A percentile compares a stretch with the other conserved stretches of the same genome.
Conservation (phyloP, 2,329 filamentous ascomycete species). For the Diaporthe ampelina region DNA sequence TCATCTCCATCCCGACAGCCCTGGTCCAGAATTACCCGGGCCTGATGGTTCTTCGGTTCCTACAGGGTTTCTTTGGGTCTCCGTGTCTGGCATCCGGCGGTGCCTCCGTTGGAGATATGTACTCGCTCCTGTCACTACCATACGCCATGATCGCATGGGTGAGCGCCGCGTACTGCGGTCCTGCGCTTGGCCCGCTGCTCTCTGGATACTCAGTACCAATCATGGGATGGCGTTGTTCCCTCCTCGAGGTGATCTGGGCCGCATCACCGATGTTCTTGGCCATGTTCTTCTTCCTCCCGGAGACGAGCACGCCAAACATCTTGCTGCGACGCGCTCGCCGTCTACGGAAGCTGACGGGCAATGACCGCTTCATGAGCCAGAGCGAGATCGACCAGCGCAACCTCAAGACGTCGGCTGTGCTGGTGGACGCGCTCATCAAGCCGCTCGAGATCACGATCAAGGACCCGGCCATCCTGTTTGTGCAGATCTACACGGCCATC, state of each 20-base stretch:
- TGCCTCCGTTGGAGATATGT: constrained; percentile 67
- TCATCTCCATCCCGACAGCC: constrained; percentile 75
- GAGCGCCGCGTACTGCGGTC: constrained; percentile 58
- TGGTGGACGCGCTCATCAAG: constrained; percentile 71
- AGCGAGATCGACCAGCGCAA: constrained; percentile 74
- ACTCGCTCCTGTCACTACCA: constrained; percentile 67
- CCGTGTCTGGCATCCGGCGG: constrained; percentile 74
- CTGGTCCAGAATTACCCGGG: constrained; percentile 74
- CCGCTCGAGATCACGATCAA: constrained; percentile 72
- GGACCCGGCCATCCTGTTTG: constrained; percentile 73
- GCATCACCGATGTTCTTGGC: constrained; percentile 70
- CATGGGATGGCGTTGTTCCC: constrained; percentile 74
- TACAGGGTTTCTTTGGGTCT: constrained; percentile 76
- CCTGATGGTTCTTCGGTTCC: constrained; percentile 74
- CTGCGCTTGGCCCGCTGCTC: constrained; percentile 72
- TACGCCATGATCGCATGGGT: constrained; percentile 74
- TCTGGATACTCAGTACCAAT: constrained; percentile 71
- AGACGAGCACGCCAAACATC: constrained; percentile 72
- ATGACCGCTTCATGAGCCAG: constrained; percentile 69
- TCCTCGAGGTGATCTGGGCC: constrained; percentile 75
- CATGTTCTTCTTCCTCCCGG: constrained; percentile 74
- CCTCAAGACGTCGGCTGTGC: constrained; percentile 61
- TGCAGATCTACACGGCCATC: constrained; percentile 72
- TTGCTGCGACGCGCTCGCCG: constrained; percentile 72
- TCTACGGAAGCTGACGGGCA: constrained; percentile 73